Evolutionary conservation across 306 rosid genomes (phyloP), one percentile per base, ranked within the genome.

Genomic region (Acacia crassicarpa): DNA sequence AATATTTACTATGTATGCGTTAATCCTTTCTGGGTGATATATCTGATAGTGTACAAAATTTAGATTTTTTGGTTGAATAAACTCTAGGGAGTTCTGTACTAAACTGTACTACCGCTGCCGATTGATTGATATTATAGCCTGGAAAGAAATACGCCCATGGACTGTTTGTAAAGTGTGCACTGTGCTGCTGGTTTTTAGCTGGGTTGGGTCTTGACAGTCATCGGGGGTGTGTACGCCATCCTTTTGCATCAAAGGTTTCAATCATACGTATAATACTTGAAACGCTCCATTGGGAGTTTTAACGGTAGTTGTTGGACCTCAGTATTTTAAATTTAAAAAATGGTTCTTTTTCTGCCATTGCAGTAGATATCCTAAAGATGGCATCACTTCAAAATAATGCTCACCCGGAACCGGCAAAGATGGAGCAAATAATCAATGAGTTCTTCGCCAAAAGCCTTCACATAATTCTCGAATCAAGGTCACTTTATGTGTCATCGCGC

Each of bases 391-490:
- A 87, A 59, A 87, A 88, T 91, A 75, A 81, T 92, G 68, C 97
- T 73, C 94, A 91, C 59, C 89, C 92, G 6, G 97, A 93, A 9
- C 83, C 90, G 12, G 91, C 89, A 5, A 91, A 85, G 83, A 83
- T 78, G 84, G 94, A 93, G 80, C 97, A 93, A 73, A 89, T 95
- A 76, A 83, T 95, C 62, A 91, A 95, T 9, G 98, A 93, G 88
- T 91, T 95, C 67, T 93, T 86, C 16, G 81, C 92, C 20, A 95
- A 95, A 85, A 88, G 94, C 58, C 86, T 93, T 33, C 98, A 91
- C 67, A 91, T 93, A 79, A 87, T 95, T 69, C 91, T 93, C 0
- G 97, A 93, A 87, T 90, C 98, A 5, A 93, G 98, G 91, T 73
- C 92, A 10, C 83, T 89, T 6, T 81, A 38, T 7, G 77, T 81